These are phyloP conservation scores for Saposhnikovia divaricata DNA, from an alignment of 129 eudicot genomes.

Conservation along the genomic window DNA sequence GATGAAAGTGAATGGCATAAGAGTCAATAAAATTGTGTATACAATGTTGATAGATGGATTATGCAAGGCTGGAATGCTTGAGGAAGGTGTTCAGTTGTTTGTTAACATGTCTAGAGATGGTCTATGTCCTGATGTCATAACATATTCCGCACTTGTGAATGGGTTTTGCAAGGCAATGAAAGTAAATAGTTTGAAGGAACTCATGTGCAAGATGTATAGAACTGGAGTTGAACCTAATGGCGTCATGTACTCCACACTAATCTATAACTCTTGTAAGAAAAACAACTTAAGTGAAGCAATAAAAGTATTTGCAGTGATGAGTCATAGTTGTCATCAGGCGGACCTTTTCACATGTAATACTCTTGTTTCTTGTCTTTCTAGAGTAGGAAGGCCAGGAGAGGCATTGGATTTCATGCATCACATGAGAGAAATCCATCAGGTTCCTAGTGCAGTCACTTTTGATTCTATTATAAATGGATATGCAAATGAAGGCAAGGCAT, in stretches of 20 bases:
- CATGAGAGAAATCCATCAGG: constrained; percentile 40
- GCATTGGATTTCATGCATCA: constrained; percentile 61
- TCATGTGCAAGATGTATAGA: constrained; percentile 61
- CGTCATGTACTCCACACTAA: constrained; percentile 48
- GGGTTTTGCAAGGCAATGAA: constrained; percentile 65
- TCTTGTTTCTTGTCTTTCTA: constrained; percentile 57
- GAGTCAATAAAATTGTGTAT: constrained; percentile 34
- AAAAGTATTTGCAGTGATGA: constrained; percentile 38
- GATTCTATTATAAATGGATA: constrained; percentile 53
- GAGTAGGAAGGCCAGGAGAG: constrained; percentile 39
- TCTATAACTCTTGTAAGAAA: constrained; percentile 53
- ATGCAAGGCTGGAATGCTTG: constrained; percentile 39
- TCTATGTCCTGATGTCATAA: constrained; percentile 54
- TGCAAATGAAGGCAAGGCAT: constrained; percentile 43
- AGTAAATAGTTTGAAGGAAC: constrained; percentile 44
- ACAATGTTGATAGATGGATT: constrained; percentile 71
- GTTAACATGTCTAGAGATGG: constrained; percentile 44
- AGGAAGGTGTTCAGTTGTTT: constrained; percentile 46
- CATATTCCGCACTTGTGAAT: constrained; percentile 71
- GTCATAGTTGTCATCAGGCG: constrained; percentile 26
- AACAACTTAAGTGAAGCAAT: constrained; percentile 49
- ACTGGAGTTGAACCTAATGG: constrained; percentile 47
- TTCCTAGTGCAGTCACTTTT: constrained; percentile 50
- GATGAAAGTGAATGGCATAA: constrained; percentile 47
- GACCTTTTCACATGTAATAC: constrained; percentile 49